Conservation (phyloP, 768 basidiomycete species). For the Fibroporia radiculosa region DNA sequence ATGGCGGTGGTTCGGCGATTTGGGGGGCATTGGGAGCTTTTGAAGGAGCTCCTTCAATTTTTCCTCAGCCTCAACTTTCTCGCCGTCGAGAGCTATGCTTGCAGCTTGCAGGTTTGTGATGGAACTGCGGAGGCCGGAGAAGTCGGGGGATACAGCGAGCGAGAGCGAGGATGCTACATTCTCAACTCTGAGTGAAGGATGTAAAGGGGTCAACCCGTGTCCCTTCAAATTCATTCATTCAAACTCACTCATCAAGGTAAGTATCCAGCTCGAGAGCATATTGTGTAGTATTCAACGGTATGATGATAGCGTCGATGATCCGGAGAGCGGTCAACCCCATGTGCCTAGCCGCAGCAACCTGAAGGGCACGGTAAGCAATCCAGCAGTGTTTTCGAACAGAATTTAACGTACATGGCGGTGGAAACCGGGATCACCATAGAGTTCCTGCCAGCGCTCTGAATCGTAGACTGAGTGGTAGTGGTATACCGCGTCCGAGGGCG, state of each 20-base stretch:
- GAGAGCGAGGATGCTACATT: slow-evolving; percentile 10
- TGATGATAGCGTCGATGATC: slow-evolving; percentile 42
- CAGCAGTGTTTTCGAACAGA: too few species aligned
- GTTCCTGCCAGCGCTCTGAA: slow-evolving; percentile 48
- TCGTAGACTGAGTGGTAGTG: slow-evolving; percentile 61
- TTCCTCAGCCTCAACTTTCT: slow-evolving; percentile 21
- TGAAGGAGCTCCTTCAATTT: slow-evolving; percentile 18
- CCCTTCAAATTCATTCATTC: too few species aligned
- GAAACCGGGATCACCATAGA: slow-evolving; percentile 58
- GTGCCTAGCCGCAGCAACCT: slow-evolving; percentile 51
- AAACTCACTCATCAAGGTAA: slow-evolving; percentile 37
- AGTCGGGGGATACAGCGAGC: slow-evolving; percentile 11
- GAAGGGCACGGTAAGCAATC: neutral
- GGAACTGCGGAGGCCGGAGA: slow-evolving; percentile 17
- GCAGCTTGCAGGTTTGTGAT: slow-evolving; percentile 17
- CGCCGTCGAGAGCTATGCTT: slow-evolving; percentile 18
- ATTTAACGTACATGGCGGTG: slow-evolving; percentile 39
- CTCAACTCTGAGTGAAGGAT: slow-evolving; percentile 13
- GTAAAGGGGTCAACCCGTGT: too few species aligned
- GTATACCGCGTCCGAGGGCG: slow-evolving; percentile 39
- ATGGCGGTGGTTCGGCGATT: neutral
- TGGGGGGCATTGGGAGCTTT: slow-evolving; percentile 7
- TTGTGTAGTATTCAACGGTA: slow-evolving; percentile 65
- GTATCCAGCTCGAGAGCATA: slow-evolving; percentile 46
- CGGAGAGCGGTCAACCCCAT: slow-evolving; percentile 47